Base-by-base conservation (phyloP, 257 asterid species). In the Datura wrightii region DNA sequence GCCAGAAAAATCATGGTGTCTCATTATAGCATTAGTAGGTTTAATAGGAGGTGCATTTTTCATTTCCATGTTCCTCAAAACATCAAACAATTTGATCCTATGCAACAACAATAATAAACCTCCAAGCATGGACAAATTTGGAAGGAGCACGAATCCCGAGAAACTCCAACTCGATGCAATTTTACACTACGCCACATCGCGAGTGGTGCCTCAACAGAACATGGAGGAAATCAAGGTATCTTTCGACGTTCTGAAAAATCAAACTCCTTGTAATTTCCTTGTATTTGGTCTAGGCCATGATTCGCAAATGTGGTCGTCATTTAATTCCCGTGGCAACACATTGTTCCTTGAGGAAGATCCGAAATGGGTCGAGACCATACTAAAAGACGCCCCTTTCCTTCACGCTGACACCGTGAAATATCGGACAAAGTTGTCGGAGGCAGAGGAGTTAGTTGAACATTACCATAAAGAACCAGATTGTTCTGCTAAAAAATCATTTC, bases 221-320 rank as follows among this genome's bases (percentile, higher is more conserved):
- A 15, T 85, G 36, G 11, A 34, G 10, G 91, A 89, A 60, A 87
- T 89, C 15, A 63, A 66, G 2, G 72, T 85, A 44, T 83, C 90
- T 2, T 85, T 86, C 69, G 86, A 86, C 37, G 97, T 94, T 0
- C 87, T 96, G 24, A 88, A 85, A 18, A 66, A 90, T 0, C 41
- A n/a, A 2, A 83, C 86, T 11, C 91, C 94, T 15, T 85, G 92
- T 87, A 88, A 93, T 70, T 93, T 96, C 82, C 94, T 96, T 16
- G 98, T 96, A 8, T 96, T 93, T 85, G 98, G 98, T 19, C 91
- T 96, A n/a, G 99, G 98, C 2, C 94, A 86, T 42, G 98, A 94
- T 58, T 96, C 99, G 0, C 88, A 92, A n/a, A 96, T 94, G 98
- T 96, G 99, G 98, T 91, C 96, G 8, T 87, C 94, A 10, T 87